Conservation (phyloP, 1,284 basidiomycete genomes). For the Rhodotorula sp. region DNA sequence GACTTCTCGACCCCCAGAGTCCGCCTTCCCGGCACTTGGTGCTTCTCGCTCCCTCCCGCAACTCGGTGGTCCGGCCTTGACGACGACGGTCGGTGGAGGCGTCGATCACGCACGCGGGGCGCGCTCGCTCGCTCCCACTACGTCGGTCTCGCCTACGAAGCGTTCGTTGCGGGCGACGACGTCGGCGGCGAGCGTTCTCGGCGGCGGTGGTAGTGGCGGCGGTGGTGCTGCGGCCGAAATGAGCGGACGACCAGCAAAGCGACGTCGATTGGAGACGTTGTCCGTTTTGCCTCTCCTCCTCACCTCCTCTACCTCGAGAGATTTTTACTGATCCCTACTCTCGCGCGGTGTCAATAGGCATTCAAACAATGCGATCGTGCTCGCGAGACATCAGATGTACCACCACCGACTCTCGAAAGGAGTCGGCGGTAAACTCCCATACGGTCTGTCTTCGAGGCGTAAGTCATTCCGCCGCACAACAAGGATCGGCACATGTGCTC, state of each 20-base stretch:
- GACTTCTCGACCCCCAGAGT: no score
- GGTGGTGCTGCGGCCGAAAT: slow-evolving; percentile 21
- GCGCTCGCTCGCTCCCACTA: neutral
- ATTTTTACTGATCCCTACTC: neutral
- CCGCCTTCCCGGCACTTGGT: neutral
- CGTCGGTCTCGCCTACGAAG: neutral
- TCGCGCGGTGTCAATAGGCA: slow-evolving; percentile 6
- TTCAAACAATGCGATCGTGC: slow-evolving; percentile 39
- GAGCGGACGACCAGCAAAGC: slow-evolving; percentile 31
- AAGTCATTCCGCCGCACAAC: slow-evolving; percentile 6
- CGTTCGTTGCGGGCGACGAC: slow-evolving; percentile 12
- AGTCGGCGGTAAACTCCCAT: slow-evolving; percentile 28
- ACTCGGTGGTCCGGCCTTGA: neutral
- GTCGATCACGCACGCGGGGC: neutral
- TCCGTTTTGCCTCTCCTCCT: neutral
- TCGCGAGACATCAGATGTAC: slow-evolving; percentile 48
- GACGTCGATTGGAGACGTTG: slow-evolving; percentile 12
- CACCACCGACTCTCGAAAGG: slow-evolving; percentile 46
- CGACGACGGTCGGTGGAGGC: neutral
- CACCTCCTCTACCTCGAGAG: neutral
- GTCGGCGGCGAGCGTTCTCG: slow-evolving; percentile 51
- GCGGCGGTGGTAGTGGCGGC: slow-evolving; percentile 4
- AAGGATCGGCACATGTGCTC: neutral
- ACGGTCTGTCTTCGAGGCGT: slow-evolving; percentile 49
- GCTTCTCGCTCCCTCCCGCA: neutral